Base-by-base conservation (phyloP, 1,284 basidiomycete species). In the Austroboletus novae-zelandiae region DNA sequence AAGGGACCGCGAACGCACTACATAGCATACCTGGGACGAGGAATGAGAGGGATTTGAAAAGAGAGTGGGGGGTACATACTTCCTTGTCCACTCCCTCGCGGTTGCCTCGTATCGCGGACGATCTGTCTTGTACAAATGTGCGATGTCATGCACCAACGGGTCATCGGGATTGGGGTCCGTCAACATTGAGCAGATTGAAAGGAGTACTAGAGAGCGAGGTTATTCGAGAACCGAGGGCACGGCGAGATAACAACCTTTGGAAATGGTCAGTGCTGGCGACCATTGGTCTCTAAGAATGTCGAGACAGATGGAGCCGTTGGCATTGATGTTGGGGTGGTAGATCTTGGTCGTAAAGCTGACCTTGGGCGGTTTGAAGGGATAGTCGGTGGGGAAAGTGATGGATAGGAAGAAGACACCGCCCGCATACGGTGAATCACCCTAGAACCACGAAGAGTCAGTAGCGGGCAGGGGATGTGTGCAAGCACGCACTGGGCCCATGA, bases 291-390 rank as follows among this genome's bases (percentile, higher is more conserved):
- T 84, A 70, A 98, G 77, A 68, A 98, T 98, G 73, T 98, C 97
- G 62, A 99, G 79, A 74, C 97, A 99, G 74, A 99, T 99, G 61
- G 93, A 95, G 44, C 97, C 97, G 65, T 97, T 95, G 59, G 90
- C 89, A 71, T 97, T 97, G 90, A 97, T 95, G 79, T 96, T 96
- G 44, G 92, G 91, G 73, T 96, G 94, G 71, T 94, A 94, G 62
- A 91, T 91, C 87, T 96, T 98, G 68, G 96, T 99, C 63, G 92
- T 94, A 77, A 99, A 99, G 75, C 89, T 91, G 73, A 99, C 94
- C 83, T 98, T 98, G 71, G 97, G 97, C 37, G 97, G 96, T 79
- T 96, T 96, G 86, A 98, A 97, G 39, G 94, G 94, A 78, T 98
- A 98, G 74, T 98, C 94, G 73, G 86, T 87, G 43, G 90, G 91